Conservation (phyloP, 139 green algal species). For the Volvox africanus region DNA sequence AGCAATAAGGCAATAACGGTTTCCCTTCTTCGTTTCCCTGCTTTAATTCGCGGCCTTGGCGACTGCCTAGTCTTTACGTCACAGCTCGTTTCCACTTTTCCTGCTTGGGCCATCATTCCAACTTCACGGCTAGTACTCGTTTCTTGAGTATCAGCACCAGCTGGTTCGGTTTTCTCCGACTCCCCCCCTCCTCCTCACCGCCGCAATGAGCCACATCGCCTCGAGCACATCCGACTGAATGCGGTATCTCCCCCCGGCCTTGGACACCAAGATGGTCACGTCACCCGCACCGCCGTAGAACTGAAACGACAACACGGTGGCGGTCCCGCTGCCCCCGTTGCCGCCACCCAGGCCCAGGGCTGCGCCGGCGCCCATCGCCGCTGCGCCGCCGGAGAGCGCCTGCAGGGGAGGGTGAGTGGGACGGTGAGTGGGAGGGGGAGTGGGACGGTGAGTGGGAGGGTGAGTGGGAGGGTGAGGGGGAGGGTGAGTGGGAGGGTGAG, state of each 20-base stretch:
- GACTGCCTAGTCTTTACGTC: no score
- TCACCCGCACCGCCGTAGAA: constrained; percentile 54
- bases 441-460: neutral
- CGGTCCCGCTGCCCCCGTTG: neutral
- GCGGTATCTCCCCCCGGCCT: constrained; percentile 69
- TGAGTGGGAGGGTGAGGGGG: no score
- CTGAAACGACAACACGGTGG: constrained; percentile 70
- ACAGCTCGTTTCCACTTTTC: no score
- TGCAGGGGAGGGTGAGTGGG: neutral
- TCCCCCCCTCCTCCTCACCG: neutral
- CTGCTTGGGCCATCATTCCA: no score
- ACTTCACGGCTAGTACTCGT: no score
- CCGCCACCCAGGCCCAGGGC: constrained; percentile 1
- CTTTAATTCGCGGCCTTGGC: neutral
- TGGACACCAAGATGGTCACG: constrained; percentile 79
- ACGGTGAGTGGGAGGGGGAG: no score
- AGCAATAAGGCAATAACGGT: no score
- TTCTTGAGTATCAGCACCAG: no score
- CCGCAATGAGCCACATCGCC: constrained; percentile 72
- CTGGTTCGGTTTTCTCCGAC: no score
- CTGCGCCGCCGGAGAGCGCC: constrained; percentile 40
- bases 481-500: neutral
- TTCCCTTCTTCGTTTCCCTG: no score
- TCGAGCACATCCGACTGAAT: constrained; percentile 72
- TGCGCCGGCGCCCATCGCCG: constrained; percentile 5